Base-by-base conservation (phyloP, 208 protist genomes). In the Leishmania gerbilli region DNA sequence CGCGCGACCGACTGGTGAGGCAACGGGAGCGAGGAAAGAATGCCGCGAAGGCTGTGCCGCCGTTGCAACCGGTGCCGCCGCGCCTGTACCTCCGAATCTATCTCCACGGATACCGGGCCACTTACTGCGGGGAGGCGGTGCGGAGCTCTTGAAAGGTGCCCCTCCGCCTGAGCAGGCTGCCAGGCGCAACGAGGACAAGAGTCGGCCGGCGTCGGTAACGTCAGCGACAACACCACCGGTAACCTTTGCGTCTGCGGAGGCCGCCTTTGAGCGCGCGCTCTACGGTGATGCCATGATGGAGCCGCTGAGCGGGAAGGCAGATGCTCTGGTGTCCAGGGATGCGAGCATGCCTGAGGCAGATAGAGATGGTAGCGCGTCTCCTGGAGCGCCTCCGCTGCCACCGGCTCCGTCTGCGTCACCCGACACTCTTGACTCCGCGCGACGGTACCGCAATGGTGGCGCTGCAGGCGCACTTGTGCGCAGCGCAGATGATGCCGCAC, bases 191-290 rank as follows among this genome's bases (percentile, higher is more conserved):
- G 42, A 27, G 69, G 69, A 51, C 1, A 31, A 19, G 45, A 19
- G 1, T 74, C 19, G 17, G 24, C 7, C 34, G 0, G 51, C 2
- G 27, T 15, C 34, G 34, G 49, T 31, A 47, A 58, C 24, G 7
- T 0, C 72, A 76, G 19, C 34, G 11, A 31, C 27, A 74, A n/a
- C 45, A 3, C 13, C 72, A 76, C 72, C 19, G 31, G 45, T 15
- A 47, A 13, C 37, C 0, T 51, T 62, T 4, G 60, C 56, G 24
- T 65, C 51, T 24, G 47, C 62, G 5, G 81, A 84, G 69, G 81
- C 76, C 13, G 76, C 81, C 1, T 84, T 84, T 31, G 81, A 84
- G n/a, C 67, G 69, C 27, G 76, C 58, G 1, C 68, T 84, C 27
- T 77, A 77, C 60, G 76, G 60, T 53, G 64, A 56, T 45, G 64